A percentile compares a stretch with the other conserved stretches of the same genome.
Evolutionary conservation across 2,329 filamentous ascomycete genomes (phyloP).

Genomic region (Dissoconium aciculare): DNA sequence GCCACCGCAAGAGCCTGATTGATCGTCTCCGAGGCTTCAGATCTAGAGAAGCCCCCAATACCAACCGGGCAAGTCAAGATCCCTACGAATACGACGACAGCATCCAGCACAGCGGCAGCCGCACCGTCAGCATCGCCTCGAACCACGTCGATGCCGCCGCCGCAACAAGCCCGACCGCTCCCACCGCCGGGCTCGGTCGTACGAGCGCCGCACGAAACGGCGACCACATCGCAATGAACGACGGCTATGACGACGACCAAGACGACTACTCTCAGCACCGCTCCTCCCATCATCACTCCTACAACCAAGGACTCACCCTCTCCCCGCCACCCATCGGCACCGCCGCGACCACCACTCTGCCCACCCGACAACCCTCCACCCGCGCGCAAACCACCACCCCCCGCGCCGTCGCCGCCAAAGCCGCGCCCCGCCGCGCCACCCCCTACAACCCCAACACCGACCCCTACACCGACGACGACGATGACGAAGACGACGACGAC

Average conservation of each 20-base stretch:
- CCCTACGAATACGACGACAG: conserved; percentile 9
- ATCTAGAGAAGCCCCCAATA: conserved; percentile 6
- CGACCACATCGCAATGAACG: conserved; percentile 1
- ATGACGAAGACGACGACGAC: conserved; percentile 3
- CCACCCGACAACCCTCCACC: not conserved
- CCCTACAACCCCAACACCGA: not conserved
- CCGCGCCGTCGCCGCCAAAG: conserved; percentile 4
- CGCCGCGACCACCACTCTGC: conserved; percentile 5
- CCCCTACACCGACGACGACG: not conserved
- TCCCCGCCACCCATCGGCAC: conserved; percentile 14
- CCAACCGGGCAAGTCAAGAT: too few relatives aligned
- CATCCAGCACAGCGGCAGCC: conserved; percentile 5
- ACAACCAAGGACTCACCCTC: conserved; percentile 14
- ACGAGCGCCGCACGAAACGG: conserved; percentile 9
- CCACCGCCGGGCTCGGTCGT: conserved; percentile 10
- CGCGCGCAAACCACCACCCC: not conserved
- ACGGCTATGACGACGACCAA: conserved; percentile 3
- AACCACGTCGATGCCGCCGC: conserved; percentile 5
- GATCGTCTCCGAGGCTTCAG: conserved; percentile 11
- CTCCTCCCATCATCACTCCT: conserved; percentile 5
- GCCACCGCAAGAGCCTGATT: conserved; percentile 12
- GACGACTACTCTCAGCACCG: not conserved
- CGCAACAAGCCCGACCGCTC: conserved; percentile 6
- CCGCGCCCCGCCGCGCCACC: conserved; percentile 6
- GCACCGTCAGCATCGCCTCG: conserved; percentile 4